Percentiles rank a stretch among this genome's conserved stretches.
Evolutionary conservation across 441 rosid genomes (phyloP).

Genomic region (Euphorbia corollata): DNA sequence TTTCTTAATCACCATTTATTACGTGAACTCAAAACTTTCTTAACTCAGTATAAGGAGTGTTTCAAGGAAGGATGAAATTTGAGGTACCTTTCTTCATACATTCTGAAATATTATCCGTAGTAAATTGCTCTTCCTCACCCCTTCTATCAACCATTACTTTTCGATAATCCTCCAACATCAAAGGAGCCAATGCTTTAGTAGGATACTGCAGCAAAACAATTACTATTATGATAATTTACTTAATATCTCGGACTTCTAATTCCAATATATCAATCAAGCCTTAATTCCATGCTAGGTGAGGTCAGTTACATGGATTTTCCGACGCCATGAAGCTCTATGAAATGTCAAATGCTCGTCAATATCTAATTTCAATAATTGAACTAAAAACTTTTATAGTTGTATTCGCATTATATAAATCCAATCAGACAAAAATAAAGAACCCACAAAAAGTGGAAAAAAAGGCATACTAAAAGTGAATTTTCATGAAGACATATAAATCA

Average conservation of each 20-base stretch:
- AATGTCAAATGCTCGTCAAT: too few relatives aligned
- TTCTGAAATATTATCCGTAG: constrained; percentile 54
- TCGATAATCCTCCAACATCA: constrained; percentile 90
- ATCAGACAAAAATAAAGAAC: background rate
- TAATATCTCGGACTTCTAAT: constrained; percentile 5
- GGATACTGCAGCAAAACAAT: constrained; percentile 55
- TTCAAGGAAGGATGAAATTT: constrained; percentile 3
- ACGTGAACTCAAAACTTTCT: background rate
- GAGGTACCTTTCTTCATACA: constrained; percentile 77
- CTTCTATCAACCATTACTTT: constrained; percentile 85
- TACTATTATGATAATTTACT: background rate
- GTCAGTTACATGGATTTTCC: too few relatives aligned
- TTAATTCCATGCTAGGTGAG: too few relatives aligned
- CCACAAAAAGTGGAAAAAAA: background rate
- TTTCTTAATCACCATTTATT: background rate
- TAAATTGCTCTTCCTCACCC: constrained; percentile 85
- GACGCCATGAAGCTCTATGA: too few relatives aligned
- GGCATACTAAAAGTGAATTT: background rate
- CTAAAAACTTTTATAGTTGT: background rate
- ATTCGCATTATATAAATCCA: background rate
- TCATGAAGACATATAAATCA: background rate
- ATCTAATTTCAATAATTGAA: background rate
- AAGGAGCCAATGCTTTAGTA: constrained; percentile 83
- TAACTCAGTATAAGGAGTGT: background rate
- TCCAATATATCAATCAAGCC: background rate